Evolutionary conservation across 768 basidiomycete species (phyloP).

Genomic region (Cyclocybe aegerita): DNA sequence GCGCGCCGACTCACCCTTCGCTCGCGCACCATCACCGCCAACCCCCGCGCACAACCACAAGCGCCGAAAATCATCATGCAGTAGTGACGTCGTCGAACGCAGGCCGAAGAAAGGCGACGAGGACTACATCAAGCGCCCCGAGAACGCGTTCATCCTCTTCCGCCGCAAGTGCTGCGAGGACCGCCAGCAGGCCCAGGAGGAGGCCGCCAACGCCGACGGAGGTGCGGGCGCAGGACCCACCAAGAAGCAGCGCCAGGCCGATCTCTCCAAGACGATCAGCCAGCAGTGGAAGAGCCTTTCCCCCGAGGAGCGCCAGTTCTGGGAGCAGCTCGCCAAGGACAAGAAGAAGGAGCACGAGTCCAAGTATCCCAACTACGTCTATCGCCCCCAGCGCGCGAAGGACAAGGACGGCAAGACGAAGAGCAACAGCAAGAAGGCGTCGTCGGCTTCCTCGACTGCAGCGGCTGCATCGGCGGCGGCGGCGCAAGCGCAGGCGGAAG

Average conservation of each 20-base stretch:
- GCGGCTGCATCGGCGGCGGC: neutral
- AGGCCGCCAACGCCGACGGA: conserved; percentile 33
- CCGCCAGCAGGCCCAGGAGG: conserved; percentile 55
- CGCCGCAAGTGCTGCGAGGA: conserved; percentile 77
- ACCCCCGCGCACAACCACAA: conserved; percentile 24
- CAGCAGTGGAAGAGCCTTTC: conserved; percentile 76
- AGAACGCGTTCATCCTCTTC: conserved; percentile 86
- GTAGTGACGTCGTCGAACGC: conserved; percentile 49
- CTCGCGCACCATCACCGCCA: conserved; percentile 30
- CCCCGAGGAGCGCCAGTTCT: conserved; percentile 64
- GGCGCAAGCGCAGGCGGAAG: too few species aligned
- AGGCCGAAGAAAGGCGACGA: conserved; percentile 74
- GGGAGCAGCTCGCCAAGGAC: conserved; percentile 77
- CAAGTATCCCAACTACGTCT: conserved; percentile 76
- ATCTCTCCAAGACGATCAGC: conserved; percentile 80
- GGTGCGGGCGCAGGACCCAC: conserved; percentile 27
- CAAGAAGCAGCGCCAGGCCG: conserved; percentile 72
- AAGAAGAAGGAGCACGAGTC: conserved; percentile 79
- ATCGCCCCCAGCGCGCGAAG: conserved; percentile 67
- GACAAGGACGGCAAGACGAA: conserved; percentile 53
- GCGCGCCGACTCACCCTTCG: conserved; percentile 43
- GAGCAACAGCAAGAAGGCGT: conserved; percentile 27
- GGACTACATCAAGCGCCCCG: conserved; percentile 81
- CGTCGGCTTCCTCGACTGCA: neutral
- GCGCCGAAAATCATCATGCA: conserved; percentile 52